Conservation (phyloP, 306 rosid species). For the Sicyos edulis region DNA sequence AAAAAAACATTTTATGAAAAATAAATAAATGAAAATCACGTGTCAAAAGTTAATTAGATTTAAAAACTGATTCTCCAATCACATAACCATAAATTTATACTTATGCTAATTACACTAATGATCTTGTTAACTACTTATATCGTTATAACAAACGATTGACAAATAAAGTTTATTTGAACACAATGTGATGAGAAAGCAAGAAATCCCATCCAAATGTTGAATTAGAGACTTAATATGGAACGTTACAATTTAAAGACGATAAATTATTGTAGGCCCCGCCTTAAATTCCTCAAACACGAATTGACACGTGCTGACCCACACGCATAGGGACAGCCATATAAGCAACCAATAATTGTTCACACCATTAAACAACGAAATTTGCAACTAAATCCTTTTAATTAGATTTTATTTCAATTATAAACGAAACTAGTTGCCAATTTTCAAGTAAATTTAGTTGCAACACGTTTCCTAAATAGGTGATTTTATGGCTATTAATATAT, state of each 20-base stretch:
- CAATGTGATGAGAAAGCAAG: too few species aligned
- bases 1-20: too few species aligned
- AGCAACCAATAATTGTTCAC: neutral
- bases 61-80: neutral
- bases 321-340: neutral
- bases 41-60: neutral
- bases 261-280: neutral
- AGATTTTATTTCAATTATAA: neutral
- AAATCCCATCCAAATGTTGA: neutral
- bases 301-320: constrained; percentile 15
- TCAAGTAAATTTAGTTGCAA: too few species aligned
- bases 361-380: neutral
- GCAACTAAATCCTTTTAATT: neutral
- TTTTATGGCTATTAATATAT: too few species aligned
- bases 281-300: neutral
- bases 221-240: neutral
- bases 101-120: too few species aligned
- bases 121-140: too few species aligned
- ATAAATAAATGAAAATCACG: too few species aligned
- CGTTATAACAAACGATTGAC: too few species aligned
- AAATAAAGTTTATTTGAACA: too few species aligned
- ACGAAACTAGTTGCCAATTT: too few species aligned
- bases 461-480: too few species aligned
- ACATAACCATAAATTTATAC: too few species aligned
- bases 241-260: neutral